Conservation (phyloP, 805 yeast species). For the Cyberlindnera meyerae region DNA sequence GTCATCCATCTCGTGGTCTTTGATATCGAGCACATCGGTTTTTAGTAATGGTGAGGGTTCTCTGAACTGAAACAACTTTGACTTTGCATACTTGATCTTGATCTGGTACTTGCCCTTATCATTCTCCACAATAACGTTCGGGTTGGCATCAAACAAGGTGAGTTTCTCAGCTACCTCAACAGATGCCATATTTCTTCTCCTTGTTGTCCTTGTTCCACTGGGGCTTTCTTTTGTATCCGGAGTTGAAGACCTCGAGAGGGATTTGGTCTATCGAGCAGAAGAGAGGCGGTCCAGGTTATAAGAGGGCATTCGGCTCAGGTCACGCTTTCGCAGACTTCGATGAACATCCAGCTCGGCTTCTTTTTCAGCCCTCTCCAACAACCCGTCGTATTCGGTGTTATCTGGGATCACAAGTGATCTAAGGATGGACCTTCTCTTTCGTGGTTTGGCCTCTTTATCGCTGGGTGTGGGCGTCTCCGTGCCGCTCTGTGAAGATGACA, state of each 20-base stretch:
- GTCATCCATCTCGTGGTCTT: conserved; percentile 23
- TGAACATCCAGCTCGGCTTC: conserved; percentile 15
- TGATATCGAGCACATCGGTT: conserved; percentile 17
- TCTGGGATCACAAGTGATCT: conserved; percentile 34
- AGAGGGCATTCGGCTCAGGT: conserved; percentile 1
- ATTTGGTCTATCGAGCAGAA: neutral
- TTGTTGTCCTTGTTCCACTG: neutral
- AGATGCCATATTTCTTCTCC: too few relatives aligned
- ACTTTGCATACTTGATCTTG: conserved; percentile 19
- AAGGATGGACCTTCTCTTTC: conserved; percentile 21
- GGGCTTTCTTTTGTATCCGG: neutral
- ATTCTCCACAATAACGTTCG: conserved; percentile 15
- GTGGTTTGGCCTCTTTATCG: conserved; percentile 11
- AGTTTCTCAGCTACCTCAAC: too few relatives aligned
- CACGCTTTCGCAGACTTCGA: conserved; percentile 13
- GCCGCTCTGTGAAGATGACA: too few relatives aligned
- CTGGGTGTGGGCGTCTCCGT: too few relatives aligned
- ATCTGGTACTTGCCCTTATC: conserved; percentile 4
- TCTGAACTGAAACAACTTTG: conserved; percentile 25
- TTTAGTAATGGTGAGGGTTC: conserved; percentile 22
- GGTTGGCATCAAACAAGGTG: conserved; percentile 15
- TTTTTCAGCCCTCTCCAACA: conserved; percentile 30
- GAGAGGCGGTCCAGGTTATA: conserved; percentile 2
- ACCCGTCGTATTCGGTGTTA: conserved; percentile 32
- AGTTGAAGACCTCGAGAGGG: neutral